Evolutionary conservation across 139 green algal genomes (phyloP).

Genomic region (Chlamydomonas sp.): DNA sequence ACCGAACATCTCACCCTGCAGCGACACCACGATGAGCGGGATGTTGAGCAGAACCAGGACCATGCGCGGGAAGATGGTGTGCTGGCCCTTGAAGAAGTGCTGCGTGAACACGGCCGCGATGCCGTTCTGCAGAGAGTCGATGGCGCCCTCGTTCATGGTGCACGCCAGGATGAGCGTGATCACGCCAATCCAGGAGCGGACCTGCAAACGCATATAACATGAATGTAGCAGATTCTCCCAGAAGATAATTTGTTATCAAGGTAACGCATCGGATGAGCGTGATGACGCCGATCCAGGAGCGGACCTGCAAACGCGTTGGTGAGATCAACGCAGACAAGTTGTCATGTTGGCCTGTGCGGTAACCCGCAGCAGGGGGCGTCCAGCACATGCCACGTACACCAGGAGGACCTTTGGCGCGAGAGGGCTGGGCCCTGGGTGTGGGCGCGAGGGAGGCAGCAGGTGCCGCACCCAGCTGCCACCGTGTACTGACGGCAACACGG

Average conservation of each 20-base stretch:
- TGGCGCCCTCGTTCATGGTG: slow-evolving; percentile 78
- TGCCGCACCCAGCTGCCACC: too few relatives aligned
- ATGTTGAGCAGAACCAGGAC: slow-evolving; percentile 80
- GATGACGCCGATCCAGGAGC: slow-evolving; percentile 66
- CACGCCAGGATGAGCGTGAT: slow-evolving; percentile 68
- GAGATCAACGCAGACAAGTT: too few relatives aligned
- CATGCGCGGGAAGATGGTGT: slow-evolving; percentile 60
- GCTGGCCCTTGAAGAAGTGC: slow-evolving; percentile 53
- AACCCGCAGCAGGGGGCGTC: too few relatives aligned
- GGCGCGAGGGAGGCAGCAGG: too few relatives aligned
- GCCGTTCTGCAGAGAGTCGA: slow-evolving; percentile 79
- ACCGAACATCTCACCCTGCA: slow-evolving; percentile 20
- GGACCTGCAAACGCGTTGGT: background rate
- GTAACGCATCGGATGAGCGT: slow-evolving; percentile 42
- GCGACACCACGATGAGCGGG: slow-evolving; percentile 71
- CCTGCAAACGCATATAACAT: background rate
- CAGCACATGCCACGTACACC: too few relatives aligned
- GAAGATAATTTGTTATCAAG: background rate
- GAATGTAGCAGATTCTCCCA: background rate
- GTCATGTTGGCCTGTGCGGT: too few relatives aligned
- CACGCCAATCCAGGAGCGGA: slow-evolving; percentile 62
- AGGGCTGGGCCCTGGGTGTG: too few relatives aligned
- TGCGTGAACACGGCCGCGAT: slow-evolving; percentile 45
- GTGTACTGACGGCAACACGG: too few relatives aligned
- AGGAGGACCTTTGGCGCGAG: too few relatives aligned